Conservation (phyloP, 306 rosid species). For the Prunus fruticosa region DNA sequence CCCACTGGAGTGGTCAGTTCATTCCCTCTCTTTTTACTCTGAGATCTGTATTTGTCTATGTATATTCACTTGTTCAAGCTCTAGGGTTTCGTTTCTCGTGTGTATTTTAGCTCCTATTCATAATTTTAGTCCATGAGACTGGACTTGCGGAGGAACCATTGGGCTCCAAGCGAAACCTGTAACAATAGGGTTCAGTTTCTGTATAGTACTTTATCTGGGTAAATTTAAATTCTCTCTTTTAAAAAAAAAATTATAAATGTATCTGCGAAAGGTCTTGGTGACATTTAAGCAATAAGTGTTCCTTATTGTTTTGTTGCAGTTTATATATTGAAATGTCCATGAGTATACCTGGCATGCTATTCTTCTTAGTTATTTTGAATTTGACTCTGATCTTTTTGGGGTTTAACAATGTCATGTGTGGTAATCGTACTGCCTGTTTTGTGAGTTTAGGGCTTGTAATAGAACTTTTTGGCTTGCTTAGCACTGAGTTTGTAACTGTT, state of each 20-base stretch:
- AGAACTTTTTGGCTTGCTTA: background rate
- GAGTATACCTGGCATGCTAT: background rate
- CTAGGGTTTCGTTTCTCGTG: slow-evolving; percentile 9
- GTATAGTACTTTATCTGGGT: background rate
- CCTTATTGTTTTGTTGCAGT: background rate
- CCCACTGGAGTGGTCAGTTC: slow-evolving; percentile 80
- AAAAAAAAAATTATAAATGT: background rate
- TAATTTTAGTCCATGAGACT: background rate
- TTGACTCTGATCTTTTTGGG: background rate
- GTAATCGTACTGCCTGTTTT: background rate
- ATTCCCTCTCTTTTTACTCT: background rate
- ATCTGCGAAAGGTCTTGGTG: background rate
- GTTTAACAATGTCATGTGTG: background rate
- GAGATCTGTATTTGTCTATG: background rate
- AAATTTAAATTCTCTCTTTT: background rate
- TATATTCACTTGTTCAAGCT: background rate
- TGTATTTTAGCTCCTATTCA: background rate
- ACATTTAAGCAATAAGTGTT: background rate
- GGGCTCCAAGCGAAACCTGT: background rate
- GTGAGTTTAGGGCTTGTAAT: background rate
- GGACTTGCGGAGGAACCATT: background rate
- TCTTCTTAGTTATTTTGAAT: background rate
- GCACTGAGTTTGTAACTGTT: background rate
- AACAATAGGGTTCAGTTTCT: background rate
- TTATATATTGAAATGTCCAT: background rate